phyloP scores from a whole-genome alignment of 139 green algal genomes.

The Chlorella sp. region DNA sequence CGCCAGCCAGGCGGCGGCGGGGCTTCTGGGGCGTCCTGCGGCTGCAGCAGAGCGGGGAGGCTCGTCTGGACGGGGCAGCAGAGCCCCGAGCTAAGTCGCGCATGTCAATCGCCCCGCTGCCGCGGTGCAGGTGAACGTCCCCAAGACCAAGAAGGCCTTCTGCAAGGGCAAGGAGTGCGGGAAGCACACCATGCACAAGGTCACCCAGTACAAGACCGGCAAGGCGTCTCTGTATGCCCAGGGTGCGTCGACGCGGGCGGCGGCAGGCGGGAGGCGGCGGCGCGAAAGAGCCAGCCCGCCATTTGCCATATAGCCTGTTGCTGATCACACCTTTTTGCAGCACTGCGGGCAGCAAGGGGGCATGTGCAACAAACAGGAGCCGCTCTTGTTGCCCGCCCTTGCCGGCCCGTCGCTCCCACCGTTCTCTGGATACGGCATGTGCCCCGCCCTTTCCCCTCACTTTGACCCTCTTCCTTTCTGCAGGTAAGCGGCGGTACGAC shows the following conservation, averaged over 20 bases:
- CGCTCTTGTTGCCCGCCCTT: neutral
- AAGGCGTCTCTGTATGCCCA: slow-evolving; percentile 99
- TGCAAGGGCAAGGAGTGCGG: slow-evolving; percentile 97
- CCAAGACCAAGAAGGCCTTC: slow-evolving; percentile 98
- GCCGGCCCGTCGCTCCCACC: too few species aligned
- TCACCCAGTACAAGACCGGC: slow-evolving; percentile 99
- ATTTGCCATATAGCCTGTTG: too few species aligned
- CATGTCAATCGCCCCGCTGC: neutral
- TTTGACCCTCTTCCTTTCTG: neutral
- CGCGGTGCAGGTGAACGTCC: slow-evolving; percentile 94
- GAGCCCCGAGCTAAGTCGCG: neutral
- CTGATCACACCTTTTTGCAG: too few species aligned
- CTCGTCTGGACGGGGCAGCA: neutral
- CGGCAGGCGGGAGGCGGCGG: neutral
- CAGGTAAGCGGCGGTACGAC: slow-evolving; percentile 99
- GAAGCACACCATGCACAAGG: slow-evolving; percentile 98
- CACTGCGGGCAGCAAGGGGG: too few species aligned
- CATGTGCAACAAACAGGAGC: too few species aligned
- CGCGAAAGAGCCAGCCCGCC: neutral
- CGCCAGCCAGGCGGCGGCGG: neutral
- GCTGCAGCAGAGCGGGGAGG: neutral
- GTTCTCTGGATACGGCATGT: too few species aligned
- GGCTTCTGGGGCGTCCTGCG: neutral
- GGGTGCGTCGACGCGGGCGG: slow-evolving; percentile 59
- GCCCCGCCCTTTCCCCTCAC: neutral